Evolutionary conservation across 2,329 filamentous ascomycete genomes (phyloP).

Genomic region (Elsinoe batatas): DNA sequence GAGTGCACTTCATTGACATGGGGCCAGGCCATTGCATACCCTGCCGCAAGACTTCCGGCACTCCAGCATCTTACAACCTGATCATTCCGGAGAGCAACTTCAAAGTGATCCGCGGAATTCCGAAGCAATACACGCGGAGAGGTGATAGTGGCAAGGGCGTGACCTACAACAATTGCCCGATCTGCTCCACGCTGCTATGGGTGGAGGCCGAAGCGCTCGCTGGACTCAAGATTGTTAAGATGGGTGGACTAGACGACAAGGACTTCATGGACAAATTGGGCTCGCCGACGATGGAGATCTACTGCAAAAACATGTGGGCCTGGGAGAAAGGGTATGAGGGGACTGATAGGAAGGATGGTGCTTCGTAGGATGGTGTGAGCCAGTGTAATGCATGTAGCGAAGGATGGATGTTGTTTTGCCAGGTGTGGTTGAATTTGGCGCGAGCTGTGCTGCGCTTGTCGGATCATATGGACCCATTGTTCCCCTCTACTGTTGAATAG

Average conservation of each 20-base stretch:
- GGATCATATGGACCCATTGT: neutral
- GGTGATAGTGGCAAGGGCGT: slow-evolving; percentile 26
- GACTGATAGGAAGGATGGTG: slow-evolving; percentile 21
- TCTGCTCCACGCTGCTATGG: slow-evolving; percentile 23
- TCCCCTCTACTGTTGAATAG: slow-evolving; percentile 3
- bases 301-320: slow-evolving; percentile 22
- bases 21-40: slow-evolving; percentile 25
- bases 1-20: slow-evolving; percentile 12
- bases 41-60: slow-evolving; percentile 25
- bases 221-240: slow-evolving; percentile 24
- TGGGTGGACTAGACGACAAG: slow-evolving; percentile 25
- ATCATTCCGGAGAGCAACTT: slow-evolving; percentile 23
- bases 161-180: slow-evolving; percentile 24
- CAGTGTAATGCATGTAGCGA: no score
- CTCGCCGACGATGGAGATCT: slow-evolving; percentile 23
- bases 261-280: slow-evolving; percentile 17
- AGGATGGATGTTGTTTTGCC: neutral
- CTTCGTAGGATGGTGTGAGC: slow-evolving; percentile 6
- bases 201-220: slow-evolving; percentile 20
- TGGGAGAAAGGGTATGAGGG: slow-evolving; percentile 21
- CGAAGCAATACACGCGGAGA: slow-evolving; percentile 20
- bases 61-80: slow-evolving; percentile 24
- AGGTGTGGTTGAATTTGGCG: slow-evolving; percentile 1
- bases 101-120: slow-evolving; percentile 21
- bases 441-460: neutral